Conservation (phyloP, 73 alveolate genomes). For the Chromera velia region DNA sequence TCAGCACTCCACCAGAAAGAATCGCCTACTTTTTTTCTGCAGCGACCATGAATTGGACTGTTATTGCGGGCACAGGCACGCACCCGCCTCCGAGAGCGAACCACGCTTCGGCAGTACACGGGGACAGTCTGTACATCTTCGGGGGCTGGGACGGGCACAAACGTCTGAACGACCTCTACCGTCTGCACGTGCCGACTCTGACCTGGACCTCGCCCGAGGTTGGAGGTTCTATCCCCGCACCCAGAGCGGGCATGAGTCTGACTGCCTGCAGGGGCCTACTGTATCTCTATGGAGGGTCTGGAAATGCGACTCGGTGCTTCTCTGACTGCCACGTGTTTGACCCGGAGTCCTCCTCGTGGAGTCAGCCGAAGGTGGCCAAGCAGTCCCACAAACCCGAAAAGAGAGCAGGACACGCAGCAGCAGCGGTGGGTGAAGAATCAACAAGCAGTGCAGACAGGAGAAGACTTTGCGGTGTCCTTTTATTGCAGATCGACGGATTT, state of each 20-base stretch:
- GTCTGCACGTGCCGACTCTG: slow-evolving; percentile 24
- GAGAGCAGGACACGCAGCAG: neutral
- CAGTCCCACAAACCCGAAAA: neutral
- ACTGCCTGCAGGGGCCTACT: neutral
- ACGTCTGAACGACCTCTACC: slow-evolving; percentile 61
- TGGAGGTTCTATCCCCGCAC: slow-evolving; percentile 53
- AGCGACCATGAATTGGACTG: no score
- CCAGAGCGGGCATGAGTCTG: slow-evolving; percentile 11
- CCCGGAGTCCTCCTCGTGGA: neutral
- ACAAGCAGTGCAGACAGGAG: no score
- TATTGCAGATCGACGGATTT: no score
- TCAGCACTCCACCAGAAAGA: no score
- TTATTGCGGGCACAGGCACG: no score
- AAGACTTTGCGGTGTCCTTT: no score
- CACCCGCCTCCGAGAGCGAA: slow-evolving; percentile 76
- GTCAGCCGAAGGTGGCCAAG: neutral
- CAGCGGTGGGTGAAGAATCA: neutral
- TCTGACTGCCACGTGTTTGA: neutral
- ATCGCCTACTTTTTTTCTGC: no score
- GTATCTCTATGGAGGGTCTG: neutral
- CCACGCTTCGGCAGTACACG: slow-evolving; percentile 60
- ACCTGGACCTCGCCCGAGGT: slow-evolving; percentile 47
- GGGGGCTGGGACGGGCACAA: slow-evolving; percentile 78
- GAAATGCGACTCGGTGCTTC: neutral
- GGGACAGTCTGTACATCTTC: slow-evolving; percentile 1